Base-by-base conservation (phyloP, 2,329 filamentous ascomycete genomes). In the Trichoderma sp. region DNA sequence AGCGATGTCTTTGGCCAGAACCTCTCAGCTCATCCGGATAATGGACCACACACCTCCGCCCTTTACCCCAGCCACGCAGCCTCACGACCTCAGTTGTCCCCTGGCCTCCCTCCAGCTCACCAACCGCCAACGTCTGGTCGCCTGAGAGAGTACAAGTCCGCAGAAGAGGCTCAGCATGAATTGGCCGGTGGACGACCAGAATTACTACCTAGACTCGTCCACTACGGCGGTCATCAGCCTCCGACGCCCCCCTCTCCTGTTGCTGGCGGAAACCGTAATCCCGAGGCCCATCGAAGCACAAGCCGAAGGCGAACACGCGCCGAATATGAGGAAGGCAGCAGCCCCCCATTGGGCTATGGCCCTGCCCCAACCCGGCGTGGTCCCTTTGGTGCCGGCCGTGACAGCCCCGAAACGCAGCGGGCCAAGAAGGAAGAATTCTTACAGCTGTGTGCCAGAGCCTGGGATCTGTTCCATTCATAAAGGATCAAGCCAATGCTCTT, bases 401-500 rank as follows among this genome's bases (percentile, higher is more conserved):
- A 96, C 78, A 95, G 90, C 75, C 94, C 93, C 8, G 94, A 96
- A 76, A 93, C 91, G 6, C 91, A 93, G 80, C 87, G 89, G 76
- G 91, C 88, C 78, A 98, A 98, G 89, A 94, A 94, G 79, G 94
- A 97, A 57, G 94, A 97, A 80, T 99, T 99, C 79, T 85, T 99
- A 74, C 86, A 88, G 70, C 84, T 98, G 64, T 98, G 95, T 80
- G 90, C 93, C 76, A 87, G 93, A 78, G 96, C 96, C 9, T 99
- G 96, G 96, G 96, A 99, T 83, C 83, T 99, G 32, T 97, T 98
- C 82, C 96, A 98, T 84, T 97, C 94, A 73, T 98, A 84, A 88
- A 69, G 47, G n/a, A 36, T 47, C 6, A 17, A 36, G 17, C 43
- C 28, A 43, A 43, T 43, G 15, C 39, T 64, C 28, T 32, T 64